Evolutionary conservation across 2,329 filamentous ascomycete genomes (phyloP).

Genomic region (Phyllosticta citrichinensis): DNA sequence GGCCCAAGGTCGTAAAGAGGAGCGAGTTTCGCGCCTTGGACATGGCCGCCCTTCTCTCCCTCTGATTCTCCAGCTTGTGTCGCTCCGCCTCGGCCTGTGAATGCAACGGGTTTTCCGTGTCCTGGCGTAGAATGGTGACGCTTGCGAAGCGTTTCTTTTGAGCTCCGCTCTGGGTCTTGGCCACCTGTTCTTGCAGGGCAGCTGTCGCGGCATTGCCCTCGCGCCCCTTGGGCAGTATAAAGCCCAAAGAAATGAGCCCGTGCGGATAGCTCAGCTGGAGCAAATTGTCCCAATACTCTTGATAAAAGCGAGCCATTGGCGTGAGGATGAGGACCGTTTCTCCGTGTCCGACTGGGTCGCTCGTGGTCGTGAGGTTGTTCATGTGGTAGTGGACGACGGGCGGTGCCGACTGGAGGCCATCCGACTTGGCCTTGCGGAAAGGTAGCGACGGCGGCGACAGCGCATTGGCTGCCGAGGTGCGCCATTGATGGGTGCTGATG

Average conservation of each 20-base stretch:
- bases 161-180: conserved; percentile 73
- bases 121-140: conserved; percentile 88
- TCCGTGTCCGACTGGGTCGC: conserved; percentile 62
- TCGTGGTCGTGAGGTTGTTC: conserved; percentile 83
- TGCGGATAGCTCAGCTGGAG: conserved; percentile 78
- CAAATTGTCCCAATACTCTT: conserved; percentile 91
- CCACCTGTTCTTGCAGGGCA: conserved; percentile 73
- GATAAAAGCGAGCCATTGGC: conserved; percentile 87
- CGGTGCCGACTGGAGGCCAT: conserved; percentile 51
- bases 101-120: conserved; percentile 71
- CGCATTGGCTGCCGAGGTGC: conserved; percentile 54
- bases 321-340: conserved; percentile 89
- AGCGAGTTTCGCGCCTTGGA: conserved; percentile 86
- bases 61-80: conserved; percentile 87
- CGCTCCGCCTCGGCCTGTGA: conserved; percentile 82
- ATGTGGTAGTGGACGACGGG: conserved; percentile 89
- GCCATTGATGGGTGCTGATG: conserved; percentile 40
- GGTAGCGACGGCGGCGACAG: conserved; percentile 66
- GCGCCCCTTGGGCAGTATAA: conserved; percentile 88
- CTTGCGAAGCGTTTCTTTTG: conserved; percentile 79
- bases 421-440: conserved; percentile 54
- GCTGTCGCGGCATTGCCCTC: conserved; percentile 82
- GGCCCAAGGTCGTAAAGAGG: conserved; percentile 88
- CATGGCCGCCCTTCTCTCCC: conserved; percentile 78
- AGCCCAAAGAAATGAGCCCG: conserved; percentile 86